Percentiles rank a stretch among this genome's conserved stretches.
Evolutionary conservation across 2,329 filamentous ascomycete genomes (phyloP).

Genomic region (Cladosporium sp.): DNA sequence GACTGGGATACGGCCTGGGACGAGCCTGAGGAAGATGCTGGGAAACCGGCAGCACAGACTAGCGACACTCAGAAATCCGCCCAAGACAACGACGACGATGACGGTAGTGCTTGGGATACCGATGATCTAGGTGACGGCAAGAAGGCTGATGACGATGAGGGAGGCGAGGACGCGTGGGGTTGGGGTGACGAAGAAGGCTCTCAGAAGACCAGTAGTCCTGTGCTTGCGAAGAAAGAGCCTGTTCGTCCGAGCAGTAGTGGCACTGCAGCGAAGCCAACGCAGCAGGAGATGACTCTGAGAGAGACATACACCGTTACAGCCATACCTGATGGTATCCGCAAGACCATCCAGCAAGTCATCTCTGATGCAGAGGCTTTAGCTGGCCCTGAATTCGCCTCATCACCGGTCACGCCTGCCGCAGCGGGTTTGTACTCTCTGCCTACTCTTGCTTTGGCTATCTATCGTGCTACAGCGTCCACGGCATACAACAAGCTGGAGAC

Average conservation of each 20-base stretch:
- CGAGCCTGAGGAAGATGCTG: slow-evolving; percentile 51
- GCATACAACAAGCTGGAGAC: slow-evolving; percentile 62
- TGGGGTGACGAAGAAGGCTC: slow-evolving; percentile 67
- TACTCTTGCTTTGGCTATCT: slow-evolving; percentile 70
- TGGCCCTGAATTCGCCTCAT: slow-evolving; percentile 39
- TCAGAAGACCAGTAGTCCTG: slow-evolving; percentile 20
- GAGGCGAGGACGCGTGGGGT: slow-evolving; percentile 68
- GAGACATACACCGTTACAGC: slow-evolving; percentile 88
- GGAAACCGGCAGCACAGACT: neutral
- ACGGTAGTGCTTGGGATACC: slow-evolving; percentile 44
- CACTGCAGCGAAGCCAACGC: slow-evolving; percentile 20
- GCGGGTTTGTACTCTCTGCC: slow-evolving; percentile 68
- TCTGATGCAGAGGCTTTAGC: slow-evolving; percentile 52
- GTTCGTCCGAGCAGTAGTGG: slow-evolving; percentile 31
- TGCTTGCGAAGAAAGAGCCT: slow-evolving; percentile 26
- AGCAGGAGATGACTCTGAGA: slow-evolving; percentile 59
- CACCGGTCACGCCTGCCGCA: slow-evolving; percentile 63
- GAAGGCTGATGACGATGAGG: slow-evolving; percentile 24
- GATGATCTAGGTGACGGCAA: slow-evolving; percentile 35
- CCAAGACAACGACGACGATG: slow-evolving; percentile 43
- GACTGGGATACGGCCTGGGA: slow-evolving; percentile 83
- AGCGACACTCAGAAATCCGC: slow-evolving; percentile 19
- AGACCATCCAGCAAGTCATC: slow-evolving; percentile 56
- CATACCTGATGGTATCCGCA: slow-evolving; percentile 74
- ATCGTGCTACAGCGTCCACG: slow-evolving; percentile 69